Conservation (phyloP, 495 filamentous ascomycete species). For the Penicillium steckii region DNA sequence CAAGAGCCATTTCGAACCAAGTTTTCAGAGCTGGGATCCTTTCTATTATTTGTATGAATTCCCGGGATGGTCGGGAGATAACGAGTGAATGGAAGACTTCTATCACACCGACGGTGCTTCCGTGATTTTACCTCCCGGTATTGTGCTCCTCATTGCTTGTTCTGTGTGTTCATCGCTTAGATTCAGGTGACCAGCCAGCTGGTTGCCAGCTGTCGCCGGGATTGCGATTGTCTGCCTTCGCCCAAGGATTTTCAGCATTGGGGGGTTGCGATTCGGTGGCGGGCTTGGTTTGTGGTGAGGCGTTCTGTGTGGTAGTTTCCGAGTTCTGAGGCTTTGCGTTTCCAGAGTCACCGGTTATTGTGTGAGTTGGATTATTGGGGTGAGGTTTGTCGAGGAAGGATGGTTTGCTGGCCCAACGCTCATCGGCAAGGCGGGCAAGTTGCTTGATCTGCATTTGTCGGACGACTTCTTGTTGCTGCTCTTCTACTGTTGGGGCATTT, state of each 20-base stretch:
- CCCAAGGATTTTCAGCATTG: constrained; percentile 61
- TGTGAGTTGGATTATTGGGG: constrained; percentile 41
- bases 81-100: too few relatives aligned
- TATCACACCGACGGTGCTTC: too few relatives aligned
- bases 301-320: not conserved
- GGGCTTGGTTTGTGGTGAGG: constrained; percentile 6
- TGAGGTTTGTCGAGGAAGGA: constrained; percentile 59
- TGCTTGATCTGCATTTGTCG: constrained; percentile 69
- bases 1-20: too few relatives aligned
- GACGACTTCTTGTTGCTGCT: constrained; percentile 68
- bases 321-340: not conserved
- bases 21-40: too few relatives aligned
- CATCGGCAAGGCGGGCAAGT: constrained; percentile 77
- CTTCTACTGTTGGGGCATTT: constrained; percentile 66
- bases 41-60: too few relatives aligned
- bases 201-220: constrained; percentile 80
- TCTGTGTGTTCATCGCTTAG: constrained; percentile 30
- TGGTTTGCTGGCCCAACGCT: constrained; percentile 79
- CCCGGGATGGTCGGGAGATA: too few relatives aligned
- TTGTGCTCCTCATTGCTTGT: too few relatives aligned
- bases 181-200: constrained; percentile 58
- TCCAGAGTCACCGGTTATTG: constrained; percentile 26
- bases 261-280: constrained; percentile 18
- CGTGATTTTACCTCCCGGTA: too few relatives aligned
- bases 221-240: constrained; percentile 36